These are phyloP conservation scores for Petrea volubilis DNA, from an alignment of 257 asterid species.

Conservation along the genomic window DNA sequence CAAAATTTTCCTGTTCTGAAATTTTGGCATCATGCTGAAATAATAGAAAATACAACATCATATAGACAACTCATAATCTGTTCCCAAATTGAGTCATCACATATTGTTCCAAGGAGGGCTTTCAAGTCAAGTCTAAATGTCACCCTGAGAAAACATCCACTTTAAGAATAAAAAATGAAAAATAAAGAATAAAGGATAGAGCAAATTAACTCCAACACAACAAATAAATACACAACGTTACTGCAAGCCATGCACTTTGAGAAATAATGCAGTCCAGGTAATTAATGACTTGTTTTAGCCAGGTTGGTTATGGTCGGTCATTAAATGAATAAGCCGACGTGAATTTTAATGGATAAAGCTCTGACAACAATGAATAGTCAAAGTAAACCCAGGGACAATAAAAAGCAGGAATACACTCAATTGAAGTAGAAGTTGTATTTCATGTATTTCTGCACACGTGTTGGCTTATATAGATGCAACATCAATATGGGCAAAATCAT, in stretches of 20 bases:
- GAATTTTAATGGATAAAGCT: neutral
- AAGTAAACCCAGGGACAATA: neutral
- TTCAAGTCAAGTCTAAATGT: too few relatives aligned
- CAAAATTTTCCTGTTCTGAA: neutral
- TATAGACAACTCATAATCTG: constrained; percentile 5
- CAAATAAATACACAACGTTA: neutral
- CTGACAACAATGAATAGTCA: neutral
- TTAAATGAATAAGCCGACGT: neutral
- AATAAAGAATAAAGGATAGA: neutral
- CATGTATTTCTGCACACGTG: neutral
- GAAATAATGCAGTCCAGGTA: neutral
- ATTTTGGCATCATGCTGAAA: constrained; percentile 13
- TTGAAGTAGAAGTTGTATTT: neutral
- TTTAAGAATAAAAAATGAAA: too few relatives aligned
- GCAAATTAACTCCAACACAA: constrained; percentile 2
- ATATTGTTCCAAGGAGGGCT: neutral
- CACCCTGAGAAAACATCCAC: constrained; percentile 9
- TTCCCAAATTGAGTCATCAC: neutral
- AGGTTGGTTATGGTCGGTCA: neutral
- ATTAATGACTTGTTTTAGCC: neutral
- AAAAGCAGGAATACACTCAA: neutral
- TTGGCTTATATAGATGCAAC: neutral
- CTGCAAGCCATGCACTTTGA: neutral
- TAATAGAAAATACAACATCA: neutral
- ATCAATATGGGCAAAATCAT: neutral